Evolutionary conservation across 2,329 filamentous ascomycete species (phyloP), one percentile per base, ranked within the genome.

Genomic region (Neopestalotiopsis sp.): DNA sequence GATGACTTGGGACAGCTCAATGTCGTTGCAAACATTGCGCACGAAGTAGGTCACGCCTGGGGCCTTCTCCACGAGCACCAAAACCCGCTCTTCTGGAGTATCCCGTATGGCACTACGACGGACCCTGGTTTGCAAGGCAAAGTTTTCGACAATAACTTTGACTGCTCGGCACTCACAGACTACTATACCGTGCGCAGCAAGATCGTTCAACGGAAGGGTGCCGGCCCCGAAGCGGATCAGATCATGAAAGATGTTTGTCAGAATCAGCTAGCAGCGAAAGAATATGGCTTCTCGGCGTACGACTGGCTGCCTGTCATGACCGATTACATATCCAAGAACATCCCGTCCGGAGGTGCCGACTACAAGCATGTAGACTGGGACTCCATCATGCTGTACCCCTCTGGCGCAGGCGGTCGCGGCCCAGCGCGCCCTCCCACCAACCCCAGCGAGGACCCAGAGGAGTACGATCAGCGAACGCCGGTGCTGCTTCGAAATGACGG

Each of bases 11-110:
- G 53, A 3, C 17, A 17, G 10, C 17, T 20, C 1, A 61, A 73
- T 57, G 13, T 61, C 30, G 62, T 71, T 13, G 69, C 70, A 53
- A 76, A 74, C 69, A 30, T 71, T 45, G 75, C 75, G 10, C 76
- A 78, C 69, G 76, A 77, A 71, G 20, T 78, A 2, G 76, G 76
- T 62, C 74, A 77, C 63, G 72, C 70, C 56, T 76, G 74, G 74
- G 76, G 76, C 24, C 71, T 77, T 5, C 64, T 61, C 61, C 76
- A 77, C 67, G 75, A 76, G 67, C 76, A 77, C 68, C 75, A 77
- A 67, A 75, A 75, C 68, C 72, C 71, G 13, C 32, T 65, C 40
- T 77, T 69, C 62, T 77, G 76, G 76, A 20, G 28, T 3, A 32
- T 5, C 1, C 4, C n/a, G 4, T 53, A 17, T 28, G 56, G 53